Conservation (phyloP, 75 land plant genomes). For the Sequoiadendron giganteum region DNA sequence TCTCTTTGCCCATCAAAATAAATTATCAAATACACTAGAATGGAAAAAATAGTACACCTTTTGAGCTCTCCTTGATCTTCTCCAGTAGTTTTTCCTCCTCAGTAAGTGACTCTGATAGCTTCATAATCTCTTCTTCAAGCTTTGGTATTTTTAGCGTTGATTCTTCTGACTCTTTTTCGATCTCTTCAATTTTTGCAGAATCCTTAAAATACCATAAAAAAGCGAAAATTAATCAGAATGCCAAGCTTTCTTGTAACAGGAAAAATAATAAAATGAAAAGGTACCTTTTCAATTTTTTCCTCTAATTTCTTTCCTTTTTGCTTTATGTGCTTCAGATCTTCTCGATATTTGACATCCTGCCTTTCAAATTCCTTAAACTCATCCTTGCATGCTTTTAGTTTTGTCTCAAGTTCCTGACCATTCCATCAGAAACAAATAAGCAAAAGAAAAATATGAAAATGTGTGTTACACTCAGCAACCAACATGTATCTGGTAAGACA, state of each 20-base stretch:
- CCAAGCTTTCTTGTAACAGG: slow-evolving; percentile 2
- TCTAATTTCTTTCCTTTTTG: slow-evolving; percentile 90
- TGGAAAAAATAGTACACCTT: slow-evolving; percentile 40
- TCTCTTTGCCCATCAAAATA: no score
- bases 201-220: slow-evolving; percentile 47
- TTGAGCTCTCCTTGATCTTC: slow-evolving; percentile 67
- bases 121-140: slow-evolving; percentile 68
- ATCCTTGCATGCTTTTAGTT: slow-evolving; percentile 68
- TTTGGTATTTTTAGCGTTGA: slow-evolving; percentile 64
- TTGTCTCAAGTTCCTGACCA: slow-evolving; percentile 70
- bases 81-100: slow-evolving; percentile 85
- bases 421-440: neutral
- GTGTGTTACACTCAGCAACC: neutral
- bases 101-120: slow-evolving; percentile 49
- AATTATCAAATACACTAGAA: neutral
- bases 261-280: neutral
- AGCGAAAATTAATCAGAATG: neutral
- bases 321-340: slow-evolving; percentile 91
- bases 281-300: slow-evolving; percentile 80
- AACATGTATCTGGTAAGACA: neutral
- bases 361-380: slow-evolving; percentile 93
- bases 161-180: slow-evolving; percentile 59
- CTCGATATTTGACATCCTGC: slow-evolving; percentile 86
- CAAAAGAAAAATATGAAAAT: neutral
- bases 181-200: slow-evolving; percentile 60